Evolutionary conservation across 169 alveolate species (phyloP).

Genomic region (Plasmodium inui): DNA sequence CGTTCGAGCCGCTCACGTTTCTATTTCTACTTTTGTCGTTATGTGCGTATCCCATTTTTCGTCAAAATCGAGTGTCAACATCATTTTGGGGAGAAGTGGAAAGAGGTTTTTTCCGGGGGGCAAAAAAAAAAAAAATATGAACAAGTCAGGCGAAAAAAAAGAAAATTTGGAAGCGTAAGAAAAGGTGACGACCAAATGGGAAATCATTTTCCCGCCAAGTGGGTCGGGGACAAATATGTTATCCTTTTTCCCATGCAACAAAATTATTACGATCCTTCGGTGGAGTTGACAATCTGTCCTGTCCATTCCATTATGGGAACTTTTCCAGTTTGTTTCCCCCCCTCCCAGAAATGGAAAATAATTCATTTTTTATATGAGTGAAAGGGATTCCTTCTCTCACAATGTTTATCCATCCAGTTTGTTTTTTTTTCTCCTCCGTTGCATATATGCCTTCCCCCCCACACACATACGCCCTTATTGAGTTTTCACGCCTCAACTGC

Average conservation of each 20-base stretch:
- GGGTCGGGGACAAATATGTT: not conserved
- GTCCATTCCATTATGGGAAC: not conserved
- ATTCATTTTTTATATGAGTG: not conserved
- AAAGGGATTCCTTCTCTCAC: not conserved
- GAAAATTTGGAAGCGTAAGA: not conserved
- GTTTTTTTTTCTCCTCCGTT: not conserved
- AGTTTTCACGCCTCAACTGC: not conserved
- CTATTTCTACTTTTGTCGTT: constrained; percentile 19
- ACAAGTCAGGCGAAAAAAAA: constrained; percentile 13
- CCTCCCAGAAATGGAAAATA: not conserved
- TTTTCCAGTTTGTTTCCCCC: not conserved
- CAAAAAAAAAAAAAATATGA: not conserved
- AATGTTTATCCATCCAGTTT: not conserved
- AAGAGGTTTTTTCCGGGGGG: not conserved
- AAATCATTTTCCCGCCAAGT: not conserved
- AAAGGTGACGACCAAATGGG: not conserved
- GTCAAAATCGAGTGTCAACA: not conserved
- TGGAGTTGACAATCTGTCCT: not conserved
- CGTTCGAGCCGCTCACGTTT: not conserved
- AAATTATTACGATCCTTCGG: not conserved
- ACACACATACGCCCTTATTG: not conserved
- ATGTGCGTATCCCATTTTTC: constrained; percentile 25
- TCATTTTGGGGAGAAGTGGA: not conserved
- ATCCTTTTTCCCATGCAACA: not conserved
- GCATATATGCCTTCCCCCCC: not conserved